These are phyloP conservation scores for Eustoma russellianum DNA, from an alignment of 257 asterid species.

Conservation along the genomic window DNA sequence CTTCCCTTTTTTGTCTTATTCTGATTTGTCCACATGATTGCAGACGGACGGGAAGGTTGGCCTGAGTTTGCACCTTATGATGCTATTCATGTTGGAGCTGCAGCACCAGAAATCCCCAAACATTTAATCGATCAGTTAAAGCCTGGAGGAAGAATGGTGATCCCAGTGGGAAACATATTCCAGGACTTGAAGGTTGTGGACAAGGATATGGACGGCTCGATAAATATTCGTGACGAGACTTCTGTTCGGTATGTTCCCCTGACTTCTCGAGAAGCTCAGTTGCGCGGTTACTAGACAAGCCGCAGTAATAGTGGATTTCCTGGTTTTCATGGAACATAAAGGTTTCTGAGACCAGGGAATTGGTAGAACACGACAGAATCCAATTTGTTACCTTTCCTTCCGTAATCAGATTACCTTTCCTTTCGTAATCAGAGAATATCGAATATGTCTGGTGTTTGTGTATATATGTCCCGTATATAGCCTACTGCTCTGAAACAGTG, in stretches of 20 bases:
- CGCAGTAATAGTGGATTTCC: not conserved
- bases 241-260: constrained; percentile 85
- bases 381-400: not conserved
- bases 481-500: too few relatives aligned
- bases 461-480: too few relatives aligned
- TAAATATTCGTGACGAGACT: constrained; percentile 53
- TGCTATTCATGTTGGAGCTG: constrained; percentile 97
- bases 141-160: constrained; percentile 94
- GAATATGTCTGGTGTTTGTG: too few relatives aligned
- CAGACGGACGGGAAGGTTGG: constrained; percentile 96
- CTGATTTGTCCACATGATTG: not conserved
- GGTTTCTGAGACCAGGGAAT: not conserved
- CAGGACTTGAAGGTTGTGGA: constrained; percentile 89
- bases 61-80: constrained; percentile 82
- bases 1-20: too few relatives aligned
- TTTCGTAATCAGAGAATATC: too few relatives aligned
- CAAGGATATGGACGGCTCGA: constrained; percentile 60
- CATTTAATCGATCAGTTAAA: constrained; percentile 75
- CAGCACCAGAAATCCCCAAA: constrained; percentile 80
- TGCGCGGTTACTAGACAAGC: constrained; percentile 28
- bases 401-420: too few relatives aligned
- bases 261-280: constrained; percentile 79
- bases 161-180: constrained; percentile 74
- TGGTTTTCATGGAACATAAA: not conserved
- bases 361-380: too few relatives aligned